These are phyloP conservation scores for Fusarium solani-melongenae DNA, from an alignment of 2,329 filamentous ascomycete genomes.

Conservation along the genomic window DNA sequence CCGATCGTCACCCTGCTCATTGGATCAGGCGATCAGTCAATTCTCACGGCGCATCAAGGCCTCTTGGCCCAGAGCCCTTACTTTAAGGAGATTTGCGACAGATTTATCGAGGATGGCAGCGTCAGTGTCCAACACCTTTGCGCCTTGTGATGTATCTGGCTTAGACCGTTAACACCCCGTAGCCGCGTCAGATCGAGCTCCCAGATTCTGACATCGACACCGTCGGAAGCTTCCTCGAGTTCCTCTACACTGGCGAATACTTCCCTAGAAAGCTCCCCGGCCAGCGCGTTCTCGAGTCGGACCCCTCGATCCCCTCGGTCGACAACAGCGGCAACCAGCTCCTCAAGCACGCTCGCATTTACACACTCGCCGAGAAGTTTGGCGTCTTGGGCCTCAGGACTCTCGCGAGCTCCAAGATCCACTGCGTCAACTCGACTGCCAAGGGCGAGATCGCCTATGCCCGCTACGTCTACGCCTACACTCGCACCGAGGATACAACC, in stretches of 20 bases:
- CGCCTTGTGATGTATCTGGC: not conserved
- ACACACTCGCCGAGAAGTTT: constrained; percentile 87
- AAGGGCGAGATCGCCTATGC: constrained; percentile 93
- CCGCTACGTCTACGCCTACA: constrained; percentile 61
- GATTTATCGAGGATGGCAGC: constrained; percentile 70
- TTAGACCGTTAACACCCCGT: not conserved
- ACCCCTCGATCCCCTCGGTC: constrained; percentile 71
- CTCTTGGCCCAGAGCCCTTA: constrained; percentile 80
- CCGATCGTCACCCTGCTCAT: constrained; percentile 77
- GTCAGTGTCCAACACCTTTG: constrained; percentile 56
- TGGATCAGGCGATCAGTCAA: constrained; percentile 69
- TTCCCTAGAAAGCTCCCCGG: constrained; percentile 76
- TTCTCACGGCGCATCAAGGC: constrained; percentile 82
- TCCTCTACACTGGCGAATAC: constrained; percentile 62
- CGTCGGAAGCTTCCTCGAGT: constrained; percentile 55
- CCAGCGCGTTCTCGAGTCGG: constrained; percentile 75
- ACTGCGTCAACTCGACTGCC: constrained; percentile 88
- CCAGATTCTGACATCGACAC: constrained; percentile 49
- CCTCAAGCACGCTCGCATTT: constrained; percentile 88
- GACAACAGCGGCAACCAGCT: constrained; percentile 86
- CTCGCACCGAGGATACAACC: constrained; percentile 28
- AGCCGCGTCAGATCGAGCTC: constrained; percentile 76
- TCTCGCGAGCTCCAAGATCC: constrained; percentile 89
- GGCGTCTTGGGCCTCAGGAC: constrained; percentile 74
- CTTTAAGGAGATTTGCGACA: constrained; percentile 72